Base-by-base conservation (phyloP, 2,329 filamentous ascomycete species). In the Rutstroemia sydowiana region DNA sequence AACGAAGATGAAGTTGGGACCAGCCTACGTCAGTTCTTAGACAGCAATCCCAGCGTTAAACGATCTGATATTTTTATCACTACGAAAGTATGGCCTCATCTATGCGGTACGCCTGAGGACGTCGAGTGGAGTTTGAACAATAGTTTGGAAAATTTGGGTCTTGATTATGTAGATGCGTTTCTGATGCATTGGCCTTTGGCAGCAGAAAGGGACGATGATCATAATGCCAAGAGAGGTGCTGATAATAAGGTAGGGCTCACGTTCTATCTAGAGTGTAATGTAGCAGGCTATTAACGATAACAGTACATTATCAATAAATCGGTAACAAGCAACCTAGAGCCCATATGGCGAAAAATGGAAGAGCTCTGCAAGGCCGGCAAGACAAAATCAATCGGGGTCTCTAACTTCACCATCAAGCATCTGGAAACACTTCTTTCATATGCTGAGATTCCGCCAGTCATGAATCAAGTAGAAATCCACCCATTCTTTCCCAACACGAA, bases 1-100 rank as follows among this genome's bases (percentile, higher is more conserved):
- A 90, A 95, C 68, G 89, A 95, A 70, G 77, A 84, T 41, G 87
- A 92, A 68, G 88, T 95, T 18, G 89, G 89, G 56, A 72, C 83
- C 64, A 88, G 85, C 10, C 76, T 95, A 48, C 79, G 80, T 66
- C 82, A 86, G 53, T 88, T 85, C 28, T 82, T 93, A 59, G 75
- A 73, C 23, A 51, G 45, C 18, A 61, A 63, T 45, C 72, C 80
- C 5, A 85, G 84, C 20, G 74, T 79, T 55, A 86, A 84, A 87
- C 49, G 61, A 23, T 32, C 57, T 30, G 60, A 62, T 31, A 58
- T 63, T 34, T 62, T 63, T 53, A 58, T 63, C 43, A 63, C 61
- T 2, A 63, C 61, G 8, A 63, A 63, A 56, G 60, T 63, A 14
- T 63, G 61, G 61, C 84, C 82, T 63, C 88, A 86, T 50, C 88